Conservation (phyloP, 306 rosid species). For the Lathyrus tuberosus region DNA sequence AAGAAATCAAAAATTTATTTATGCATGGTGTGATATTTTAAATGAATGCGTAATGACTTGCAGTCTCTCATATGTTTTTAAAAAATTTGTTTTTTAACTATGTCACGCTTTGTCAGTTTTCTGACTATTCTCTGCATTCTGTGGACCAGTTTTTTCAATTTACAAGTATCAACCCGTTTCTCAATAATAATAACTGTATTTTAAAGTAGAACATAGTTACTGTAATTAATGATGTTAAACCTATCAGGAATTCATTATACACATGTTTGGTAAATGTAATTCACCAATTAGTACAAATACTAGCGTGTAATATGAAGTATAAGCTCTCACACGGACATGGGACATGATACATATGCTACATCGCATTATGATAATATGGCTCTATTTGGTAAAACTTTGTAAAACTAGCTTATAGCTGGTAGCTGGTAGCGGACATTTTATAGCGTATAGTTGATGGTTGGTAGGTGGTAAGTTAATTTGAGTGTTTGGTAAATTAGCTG, state of each 20-base stretch:
- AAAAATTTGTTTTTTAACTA: constrained; percentile 14
- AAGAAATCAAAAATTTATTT: neutral
- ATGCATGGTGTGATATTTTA: neutral
- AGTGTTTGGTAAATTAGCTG: too few relatives aligned
- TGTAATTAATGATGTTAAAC: neutral
- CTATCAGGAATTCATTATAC: neutral
- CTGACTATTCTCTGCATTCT: constrained; percentile 34
- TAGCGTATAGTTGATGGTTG: too few relatives aligned
- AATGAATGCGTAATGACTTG: constrained; percentile 14
- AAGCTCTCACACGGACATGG: too few relatives aligned
- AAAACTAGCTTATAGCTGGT: too few relatives aligned
- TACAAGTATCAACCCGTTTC: constrained; percentile 2
- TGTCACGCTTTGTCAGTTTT: constrained; percentile 48
- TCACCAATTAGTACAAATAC: too few relatives aligned
- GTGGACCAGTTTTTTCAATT: constrained; percentile 35
- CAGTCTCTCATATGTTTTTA: constrained; percentile 31
- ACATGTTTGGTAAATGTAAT: too few relatives aligned
- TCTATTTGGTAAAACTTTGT: too few relatives aligned
- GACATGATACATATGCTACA: too few relatives aligned
- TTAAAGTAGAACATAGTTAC: neutral
- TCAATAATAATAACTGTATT: neutral
- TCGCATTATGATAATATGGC: too few relatives aligned
- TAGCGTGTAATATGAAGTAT: too few relatives aligned
- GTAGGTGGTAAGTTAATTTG: too few relatives aligned
- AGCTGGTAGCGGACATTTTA: too few relatives aligned